Base-by-base conservation (phyloP, 2,329 filamentous ascomycete species). In the Pseudonectria foliicola region DNA sequence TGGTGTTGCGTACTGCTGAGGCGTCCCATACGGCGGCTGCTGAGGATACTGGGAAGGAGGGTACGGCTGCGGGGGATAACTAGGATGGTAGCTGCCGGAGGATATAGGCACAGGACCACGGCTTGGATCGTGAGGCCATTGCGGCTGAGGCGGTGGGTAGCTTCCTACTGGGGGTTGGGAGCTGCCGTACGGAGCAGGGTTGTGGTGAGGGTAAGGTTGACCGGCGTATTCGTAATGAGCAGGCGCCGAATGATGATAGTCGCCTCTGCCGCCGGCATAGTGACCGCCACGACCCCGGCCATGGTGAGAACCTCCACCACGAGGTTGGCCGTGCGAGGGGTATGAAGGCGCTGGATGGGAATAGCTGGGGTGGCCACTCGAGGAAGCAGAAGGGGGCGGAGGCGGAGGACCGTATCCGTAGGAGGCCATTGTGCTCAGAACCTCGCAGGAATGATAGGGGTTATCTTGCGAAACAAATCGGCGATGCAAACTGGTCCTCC, bases 1-100 rank as follows among this genome's bases (percentile, higher is more conserved):
- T 4, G 57, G 55, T 25, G 54, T 50, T 10, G 44, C 43, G 25
- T 65, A 65, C 25, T 56, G 55, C 34, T 62, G 62, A 18, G 62
- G 57, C 28, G 62, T 53, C 10, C 56, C 57, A 42, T 71, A 71
- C 11, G 63, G 55, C 25, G 66, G 59, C 34, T 67, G 67, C 40
- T 69, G 69, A 10, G 60, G 49, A 39, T 65, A 64, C 34, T 66
- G 62, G 15, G 62, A 37, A 29, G 57, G 52, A 23, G 57, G 56
- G 39, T 77, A 79, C 7, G 64, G 55, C 46, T 77, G 76, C 27
- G 70, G 68, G 26, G 73, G 67, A 50, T 76, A 79, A 54, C 73
- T 75, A 24, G 72, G 72, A 44, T 77, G 74, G 48, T 77, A 77
- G 48, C 72, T 73, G 40, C 68, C 62, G 23, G 70, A 58, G 32